These are phyloP conservation scores for Vitis vinifera DNA, from an alignment of 164 flowering plant genomes.

Conservation along the genomic window ASM3070453v1 NC_081811.1:21676001-21676500, in stretches of 20 bases:
- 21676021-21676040: background rate
- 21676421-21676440: background rate
- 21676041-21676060: background rate
- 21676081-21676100: background rate
- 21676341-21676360: background rate
- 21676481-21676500: too few species aligned
- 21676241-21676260: background rate
- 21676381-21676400: background rate
- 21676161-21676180: background rate
- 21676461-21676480: background rate
- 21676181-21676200: background rate
- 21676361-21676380: background rate
- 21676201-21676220: background rate
- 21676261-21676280: background rate
- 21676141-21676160: background rate
- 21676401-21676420: conserved; percentile 3
- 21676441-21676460: background rate
- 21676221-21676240: background rate
- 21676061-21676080: background rate
- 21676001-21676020: background rate
- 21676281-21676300: background rate
- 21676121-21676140: background rate
- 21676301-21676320: background rate
- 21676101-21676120: background rate
- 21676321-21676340: background rate